Percentiles rank a stretch among this genome's conserved stretches.
phyloP scores from a whole-genome alignment of 257 asterid species.

The Salvia miltiorrhiza region DNA sequence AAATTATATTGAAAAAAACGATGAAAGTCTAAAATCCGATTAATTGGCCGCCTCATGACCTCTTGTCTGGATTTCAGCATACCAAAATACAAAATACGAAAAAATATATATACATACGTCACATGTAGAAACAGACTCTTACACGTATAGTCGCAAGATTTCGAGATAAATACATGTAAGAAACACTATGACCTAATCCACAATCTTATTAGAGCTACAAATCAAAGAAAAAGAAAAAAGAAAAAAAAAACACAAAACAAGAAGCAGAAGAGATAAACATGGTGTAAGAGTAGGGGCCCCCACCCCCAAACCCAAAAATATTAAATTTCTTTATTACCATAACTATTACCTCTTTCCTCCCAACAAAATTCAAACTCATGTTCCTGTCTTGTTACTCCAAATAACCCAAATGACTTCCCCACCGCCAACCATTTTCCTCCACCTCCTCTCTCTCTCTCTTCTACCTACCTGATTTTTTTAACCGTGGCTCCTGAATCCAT shows the following conservation, averaged over 20 bases:
- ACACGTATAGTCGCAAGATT: not conserved
- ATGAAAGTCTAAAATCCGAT: no score
- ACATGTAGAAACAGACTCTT: not conserved
- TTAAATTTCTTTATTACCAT: constrained; percentile 6
- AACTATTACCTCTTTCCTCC: constrained; percentile 15
- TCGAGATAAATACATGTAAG: not conserved
- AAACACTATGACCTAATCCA: constrained; percentile 6
- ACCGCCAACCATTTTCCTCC: constrained; percentile 31
- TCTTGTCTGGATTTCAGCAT: no score
- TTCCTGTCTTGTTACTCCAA: constrained; percentile 43
- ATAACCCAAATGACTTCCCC: constrained; percentile 19
- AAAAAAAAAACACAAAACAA: not conserved
- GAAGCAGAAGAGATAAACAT: constrained; percentile 18
- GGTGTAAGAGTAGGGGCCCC: constrained; percentile 19
- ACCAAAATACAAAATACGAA: no score
- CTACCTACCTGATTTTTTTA: constrained; percentile 6
- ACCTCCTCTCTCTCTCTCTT: constrained; percentile 21
- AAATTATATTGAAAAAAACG: no score
- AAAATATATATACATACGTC: not conserved
- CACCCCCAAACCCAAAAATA: not conserved
- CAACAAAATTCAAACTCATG: constrained; percentile 24
- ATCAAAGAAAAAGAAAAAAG: not conserved
- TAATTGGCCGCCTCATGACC: no score
- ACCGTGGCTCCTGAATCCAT: constrained; percentile 21
- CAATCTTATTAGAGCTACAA: not conserved